Conservation (phyloP, 345 rosid species). For the Aethionema arabicum region DNA sequence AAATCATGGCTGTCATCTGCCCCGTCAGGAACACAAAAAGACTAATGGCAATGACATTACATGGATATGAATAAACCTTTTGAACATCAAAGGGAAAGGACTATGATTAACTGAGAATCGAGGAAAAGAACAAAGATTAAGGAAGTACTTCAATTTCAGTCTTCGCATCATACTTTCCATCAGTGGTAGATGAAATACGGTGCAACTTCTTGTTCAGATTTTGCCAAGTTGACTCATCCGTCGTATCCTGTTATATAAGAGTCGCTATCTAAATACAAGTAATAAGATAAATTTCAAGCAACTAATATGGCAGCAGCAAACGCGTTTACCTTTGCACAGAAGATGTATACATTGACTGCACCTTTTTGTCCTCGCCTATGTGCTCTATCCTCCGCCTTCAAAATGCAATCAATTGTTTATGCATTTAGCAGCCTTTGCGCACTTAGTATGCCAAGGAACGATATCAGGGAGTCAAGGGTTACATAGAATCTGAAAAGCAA, state of each 20-base stretch:
- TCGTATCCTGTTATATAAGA: conserved; percentile 57
- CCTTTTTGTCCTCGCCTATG: conserved; percentile 86
- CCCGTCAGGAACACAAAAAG: conserved; percentile 3
- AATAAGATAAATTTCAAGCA: conserved; percentile 24
- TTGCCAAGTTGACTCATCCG: conserved; percentile 81
- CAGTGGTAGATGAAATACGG: conserved; percentile 78
- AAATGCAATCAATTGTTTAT: conserved; percentile 31
- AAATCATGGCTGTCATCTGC: conserved; percentile 29
- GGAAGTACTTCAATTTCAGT: conserved; percentile 64
- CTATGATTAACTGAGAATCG: conserved; percentile 17
- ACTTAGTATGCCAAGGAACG: not conserved
- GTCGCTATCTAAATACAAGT: conserved; percentile 16
- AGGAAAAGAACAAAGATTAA: conserved; percentile 16
- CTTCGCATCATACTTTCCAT: conserved; percentile 90
- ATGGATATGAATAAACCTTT: conserved; percentile 3
- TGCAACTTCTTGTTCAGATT: conserved; percentile 68
- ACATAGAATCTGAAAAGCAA: conserved; percentile 2
- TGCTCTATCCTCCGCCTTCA: conserved; percentile 96
- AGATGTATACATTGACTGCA: conserved; percentile 85
- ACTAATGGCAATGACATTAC: not conserved
- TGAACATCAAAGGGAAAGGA: conserved; percentile 11
- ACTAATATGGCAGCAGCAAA: conserved; percentile 18
- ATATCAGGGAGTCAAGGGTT: conserved; percentile 12
- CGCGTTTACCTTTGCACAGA: conserved; percentile 73
- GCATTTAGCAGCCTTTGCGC: conserved; percentile 14